phyloP scores from a whole-genome alignment of 2,329 filamentous ascomycete species.

The Lomentospora prolificans region DNA sequence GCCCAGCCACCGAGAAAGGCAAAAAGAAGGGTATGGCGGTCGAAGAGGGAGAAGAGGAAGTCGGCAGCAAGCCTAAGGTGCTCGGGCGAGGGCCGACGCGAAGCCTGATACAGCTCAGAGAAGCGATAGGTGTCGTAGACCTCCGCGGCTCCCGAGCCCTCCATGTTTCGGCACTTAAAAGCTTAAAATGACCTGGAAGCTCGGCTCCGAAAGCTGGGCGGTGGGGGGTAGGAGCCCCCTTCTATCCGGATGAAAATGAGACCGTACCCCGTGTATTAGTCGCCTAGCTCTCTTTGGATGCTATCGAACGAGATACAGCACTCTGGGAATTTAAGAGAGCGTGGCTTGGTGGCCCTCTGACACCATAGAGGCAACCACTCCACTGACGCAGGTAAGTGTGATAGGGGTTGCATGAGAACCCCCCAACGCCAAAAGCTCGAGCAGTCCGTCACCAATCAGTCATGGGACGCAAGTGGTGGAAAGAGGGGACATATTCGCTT shows the following conservation, averaged over 20 bases:
- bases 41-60: conserved; percentile 7
- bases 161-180: conserved; percentile 2
- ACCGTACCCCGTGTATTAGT: conserved; percentile 3
- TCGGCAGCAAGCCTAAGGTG: conserved; percentile 7
- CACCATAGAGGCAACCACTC: conserved; percentile 3
- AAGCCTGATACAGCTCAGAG: conserved; percentile 7
- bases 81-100: conserved; percentile 6
- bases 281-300: not conserved
- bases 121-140: conserved; percentile 9
- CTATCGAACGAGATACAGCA: not conserved
- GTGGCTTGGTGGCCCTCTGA: not conserved
- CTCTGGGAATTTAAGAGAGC: not conserved
- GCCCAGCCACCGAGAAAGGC: conserved; percentile 9
- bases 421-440: conserved; percentile 3
- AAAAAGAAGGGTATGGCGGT: conserved; percentile 4
- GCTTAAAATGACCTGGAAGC: not conserved
- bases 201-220: conserved; percentile 2
- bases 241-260: not conserved
- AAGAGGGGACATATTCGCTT: not conserved
- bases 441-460: conserved; percentile 3
- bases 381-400: conserved; percentile 7
- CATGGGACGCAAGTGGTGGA: conserved; percentile 1
- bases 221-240: conserved; percentile 1
- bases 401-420: conserved; percentile 6
- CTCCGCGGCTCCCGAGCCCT: conserved; percentile 5